phyloP scores from a whole-genome alignment of 2,329 filamentous ascomycete genomes.

The Colletotrichum cuscutae region DNA sequence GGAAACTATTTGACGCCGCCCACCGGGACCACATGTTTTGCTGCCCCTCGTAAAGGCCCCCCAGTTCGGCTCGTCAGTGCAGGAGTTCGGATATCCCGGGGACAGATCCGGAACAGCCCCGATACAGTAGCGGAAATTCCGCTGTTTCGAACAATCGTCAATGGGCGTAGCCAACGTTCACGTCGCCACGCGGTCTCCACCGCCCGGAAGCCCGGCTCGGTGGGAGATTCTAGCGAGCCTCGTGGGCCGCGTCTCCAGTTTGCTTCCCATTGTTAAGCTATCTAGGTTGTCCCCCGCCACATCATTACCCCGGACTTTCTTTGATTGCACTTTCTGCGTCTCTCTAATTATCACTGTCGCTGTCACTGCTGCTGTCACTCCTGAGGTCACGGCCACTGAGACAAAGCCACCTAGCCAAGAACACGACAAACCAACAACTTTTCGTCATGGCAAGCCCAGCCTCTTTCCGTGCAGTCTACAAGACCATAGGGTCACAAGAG shows the following conservation, averaged over 20 bases:
- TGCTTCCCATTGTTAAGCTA: not conserved
- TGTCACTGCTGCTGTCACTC: not conserved
- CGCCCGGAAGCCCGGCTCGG: conserved; percentile 13
- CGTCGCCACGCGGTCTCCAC: conserved; percentile 12
- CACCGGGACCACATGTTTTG: conserved; percentile 9
- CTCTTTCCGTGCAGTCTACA: conserved; percentile 43
- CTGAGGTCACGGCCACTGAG: not conserved
- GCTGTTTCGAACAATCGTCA: not conserved
- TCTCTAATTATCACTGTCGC: not conserved
- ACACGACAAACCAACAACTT: not conserved
- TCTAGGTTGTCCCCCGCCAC: conserved; percentile 21
- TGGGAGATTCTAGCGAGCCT: conserved; percentile 3
- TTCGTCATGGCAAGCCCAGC: conserved; percentile 30
- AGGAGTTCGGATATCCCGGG: not conserved
- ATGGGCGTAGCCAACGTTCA: not conserved
- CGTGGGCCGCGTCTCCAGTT: not conserved
- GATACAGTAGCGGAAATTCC: conserved; percentile 1
- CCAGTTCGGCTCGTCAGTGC: conserved; percentile 2
- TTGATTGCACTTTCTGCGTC: not conserved
- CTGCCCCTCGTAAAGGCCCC: not conserved
- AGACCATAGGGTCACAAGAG: conserved; percentile 40
- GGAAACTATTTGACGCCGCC: not conserved
- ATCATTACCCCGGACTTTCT: conserved; percentile 13
- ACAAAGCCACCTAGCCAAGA: not conserved
- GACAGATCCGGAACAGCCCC: not conserved